Evolutionary conservation across 495 filamentous ascomycete species (phyloP).

Genomic region (Neurospora sp.): DNA sequence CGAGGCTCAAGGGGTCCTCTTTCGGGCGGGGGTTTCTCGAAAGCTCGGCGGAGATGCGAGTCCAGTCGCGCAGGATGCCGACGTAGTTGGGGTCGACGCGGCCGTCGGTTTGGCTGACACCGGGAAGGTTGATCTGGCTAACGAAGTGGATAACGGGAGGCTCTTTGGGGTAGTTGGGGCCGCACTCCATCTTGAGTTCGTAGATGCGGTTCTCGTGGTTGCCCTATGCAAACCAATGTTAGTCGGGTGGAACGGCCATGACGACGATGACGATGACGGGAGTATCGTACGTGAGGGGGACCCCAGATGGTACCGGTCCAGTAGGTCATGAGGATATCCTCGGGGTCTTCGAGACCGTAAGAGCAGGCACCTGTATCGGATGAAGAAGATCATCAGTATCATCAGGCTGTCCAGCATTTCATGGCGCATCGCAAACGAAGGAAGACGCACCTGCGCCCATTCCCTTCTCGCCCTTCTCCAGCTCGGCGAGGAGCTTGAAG

Average conservation of each 20-base stretch:
- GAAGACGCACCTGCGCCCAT: conserved; percentile 67
- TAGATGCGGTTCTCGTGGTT: conserved; percentile 98
- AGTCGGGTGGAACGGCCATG: background rate
- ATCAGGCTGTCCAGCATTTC: background rate
- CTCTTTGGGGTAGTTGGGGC: conserved; percentile 74
- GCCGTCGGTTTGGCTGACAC: conserved; percentile 70
- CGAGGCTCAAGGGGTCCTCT: conserved; percentile 33
- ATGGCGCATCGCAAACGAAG: background rate
- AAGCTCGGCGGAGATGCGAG: conserved; percentile 78
- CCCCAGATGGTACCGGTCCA: conserved; percentile 98
- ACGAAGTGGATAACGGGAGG: conserved; percentile 86
- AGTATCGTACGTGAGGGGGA: conserved; percentile 71
- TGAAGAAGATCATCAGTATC: background rate
- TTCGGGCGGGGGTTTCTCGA: conserved; percentile 29
- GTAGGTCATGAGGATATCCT: conserved; percentile 94
- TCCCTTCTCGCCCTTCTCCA: conserved; percentile 98
- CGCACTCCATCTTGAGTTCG: conserved; percentile 94
- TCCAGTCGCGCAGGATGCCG: conserved; percentile 79
- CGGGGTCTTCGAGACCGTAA: conserved; percentile 87
- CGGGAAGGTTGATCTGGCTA: conserved; percentile 89
- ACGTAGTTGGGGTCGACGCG: conserved; percentile 78
- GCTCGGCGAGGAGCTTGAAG: conserved; percentile 90
- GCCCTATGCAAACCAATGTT: conserved; percentile 46
- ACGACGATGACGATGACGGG: background rate
- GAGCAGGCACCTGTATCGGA: conserved; percentile 73